Evolutionary conservation across 495 filamentous ascomycete species (phyloP), one percentile per base, ranked within the genome.

Genomic region (Tuber borchii): DNA sequence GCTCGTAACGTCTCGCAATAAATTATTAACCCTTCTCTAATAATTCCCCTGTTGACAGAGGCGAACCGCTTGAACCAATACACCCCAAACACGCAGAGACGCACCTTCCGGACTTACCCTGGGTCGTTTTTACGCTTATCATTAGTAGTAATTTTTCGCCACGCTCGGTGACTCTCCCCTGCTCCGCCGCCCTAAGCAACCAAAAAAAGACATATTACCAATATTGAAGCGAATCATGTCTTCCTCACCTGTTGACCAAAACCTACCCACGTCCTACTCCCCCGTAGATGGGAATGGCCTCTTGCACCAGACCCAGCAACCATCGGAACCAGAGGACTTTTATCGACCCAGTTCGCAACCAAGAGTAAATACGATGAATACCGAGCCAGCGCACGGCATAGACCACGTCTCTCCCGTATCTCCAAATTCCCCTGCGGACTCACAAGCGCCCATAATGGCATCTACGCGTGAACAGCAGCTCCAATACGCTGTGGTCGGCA

Each of bases 401-500:
- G 20, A 71, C 73, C 16, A 71, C 39, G 26, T 34, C 31, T 74
- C 73, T 68, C 74, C 80, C 5, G 51, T 82, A 75, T 82, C 81
- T 6, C 81, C 75, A 74, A 76, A 48, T 31, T 79, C 77, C 40
- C 77, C 80, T 65, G 73, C 81, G 42, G 81, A 82, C 77, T 82
- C 81, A 2, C 81, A 82, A 48, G 81, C 81, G 19, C 80, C 81
- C 14, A 82, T 82, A 37, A 77, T 82, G 74, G 77, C 77, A 40
- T 40, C 39, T 20, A 40, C 70, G 34, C 37, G 39, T 42, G 39
- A 40, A 71, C 70, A 40, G 17, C 70, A 40, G 22, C 70, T 71
- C 19, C 22, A 74, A 22, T 46, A 74, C 16, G 71, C 16, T 42
- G 72, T 42, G 37, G 71, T 77, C 26, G 77, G 74, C 10, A 72